Base-by-base conservation (phyloP, 106 monocot species). In the Dendrobium nobile region DNA sequence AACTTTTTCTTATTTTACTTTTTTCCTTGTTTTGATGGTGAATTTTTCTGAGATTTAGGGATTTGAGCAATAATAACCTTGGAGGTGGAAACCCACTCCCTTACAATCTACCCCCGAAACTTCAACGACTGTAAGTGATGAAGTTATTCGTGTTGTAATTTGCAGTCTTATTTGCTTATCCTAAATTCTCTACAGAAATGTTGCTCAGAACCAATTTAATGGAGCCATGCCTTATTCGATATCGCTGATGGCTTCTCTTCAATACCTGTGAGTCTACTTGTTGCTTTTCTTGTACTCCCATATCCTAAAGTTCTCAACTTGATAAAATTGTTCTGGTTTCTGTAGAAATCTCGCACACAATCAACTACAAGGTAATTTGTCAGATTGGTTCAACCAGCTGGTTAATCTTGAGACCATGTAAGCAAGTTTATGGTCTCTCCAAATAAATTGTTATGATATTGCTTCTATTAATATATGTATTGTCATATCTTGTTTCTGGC, bases 311-410 rank as follows among this genome's bases (percentile, higher is more conserved):
- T 76, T 3, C 76, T 76, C 2, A 48, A 47, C 26, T 47, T 3
- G 47, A 2, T 26, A 76, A 26, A 47, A 24, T 26, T 47, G 48
- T 27, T 15, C 20, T 44, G 41, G 7, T n/a, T 20, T 0, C 42
- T 84, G 80, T 87, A 99, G 98, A 83, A 93, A 91, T 88, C 88
- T 99, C 78, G 95, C 83, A 33, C 85, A 80, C n/a, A 99, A 99
- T 82, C 95, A 93, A 72, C 84, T 99, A 5, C 92, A 80, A 80
- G 98, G 98, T 22, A 95, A 95, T 81, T 82, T 99, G 84, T 82
- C 85, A 67, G 98, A 99, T 83, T 91, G 93, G 89, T 99, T 99
- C 85, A 88, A 73, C 70, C 89, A 93, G 78, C 87, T 99, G 70
- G 81, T 82, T 26, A 95, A 77, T 41, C 92, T 99, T 61, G 80